Evolutionary conservation across 108 stramenopile genomes (phyloP).

Genomic region (Schizochytrium sp.): DNA sequence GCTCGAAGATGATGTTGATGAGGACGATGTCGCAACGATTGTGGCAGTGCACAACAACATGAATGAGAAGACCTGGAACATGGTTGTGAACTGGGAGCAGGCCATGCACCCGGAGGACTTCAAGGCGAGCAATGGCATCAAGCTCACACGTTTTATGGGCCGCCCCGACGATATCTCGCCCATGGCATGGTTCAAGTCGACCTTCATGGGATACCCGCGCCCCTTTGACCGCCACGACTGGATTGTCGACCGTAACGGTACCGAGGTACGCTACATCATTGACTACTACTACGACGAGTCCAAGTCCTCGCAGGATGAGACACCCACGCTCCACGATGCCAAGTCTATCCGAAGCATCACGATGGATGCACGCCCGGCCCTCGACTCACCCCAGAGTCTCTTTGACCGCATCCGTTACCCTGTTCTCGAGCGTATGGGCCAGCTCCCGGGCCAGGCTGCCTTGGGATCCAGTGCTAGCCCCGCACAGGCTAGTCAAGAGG

Average conservation of each 20-base stretch:
- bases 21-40: constrained; percentile 86
- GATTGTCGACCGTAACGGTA: constrained; percentile 87
- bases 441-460: constrained; percentile 74
- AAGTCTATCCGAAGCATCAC: constrained; percentile 82
- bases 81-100: constrained; percentile 94
- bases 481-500: background rate
- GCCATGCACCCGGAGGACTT: constrained; percentile 55
- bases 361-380: constrained; percentile 96
- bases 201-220: constrained; percentile 87
- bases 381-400: constrained; percentile 80
- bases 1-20: constrained; percentile 80
- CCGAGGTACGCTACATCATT: constrained; percentile 92
- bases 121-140: constrained; percentile 37
- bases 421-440: constrained; percentile 80
- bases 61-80: constrained; percentile 97
- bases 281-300: constrained; percentile 95
- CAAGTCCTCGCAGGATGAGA: constrained; percentile 60
- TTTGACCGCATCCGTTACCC: constrained; percentile 82
- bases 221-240: constrained; percentile 99
- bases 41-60: constrained; percentile 99
- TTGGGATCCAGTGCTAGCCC: constrained; percentile 4
- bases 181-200: constrained; percentile 83
- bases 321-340: constrained; percentile 79
- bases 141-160: constrained; percentile 89
- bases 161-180: constrained; percentile 91